A percentile compares a stretch with the other conserved stretches of the same genome.
phyloP scores from a whole-genome alignment of 495 filamentous ascomycete genomes.

The Penicillium angulare region DNA sequence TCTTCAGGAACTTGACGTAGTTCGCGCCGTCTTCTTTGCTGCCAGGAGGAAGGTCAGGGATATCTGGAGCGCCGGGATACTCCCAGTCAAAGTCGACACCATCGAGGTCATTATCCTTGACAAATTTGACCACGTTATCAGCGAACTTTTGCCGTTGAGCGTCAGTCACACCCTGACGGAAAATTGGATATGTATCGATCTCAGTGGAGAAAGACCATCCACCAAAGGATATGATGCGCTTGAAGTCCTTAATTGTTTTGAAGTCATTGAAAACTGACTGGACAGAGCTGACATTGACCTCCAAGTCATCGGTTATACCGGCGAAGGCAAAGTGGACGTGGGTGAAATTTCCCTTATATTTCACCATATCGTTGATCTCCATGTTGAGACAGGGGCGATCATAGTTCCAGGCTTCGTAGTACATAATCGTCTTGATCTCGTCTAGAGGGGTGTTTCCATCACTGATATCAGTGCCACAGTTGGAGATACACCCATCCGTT shows the following conservation, averaged over 20 bases:
- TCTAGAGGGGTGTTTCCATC: slow-evolving; percentile 7
- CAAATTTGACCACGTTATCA: slow-evolving; percentile 30
- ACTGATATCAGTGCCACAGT: slow-evolving; percentile 44
- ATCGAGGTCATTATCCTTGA: slow-evolving; percentile 26
- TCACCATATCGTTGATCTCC: too few relatives aligned
- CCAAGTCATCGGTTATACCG: too few relatives aligned
- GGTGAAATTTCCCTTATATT: too few relatives aligned
- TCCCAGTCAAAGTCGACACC: slow-evolving; percentile 26
- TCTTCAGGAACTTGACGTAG: slow-evolving; percentile 28
- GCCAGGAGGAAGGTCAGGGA: slow-evolving; percentile 34
- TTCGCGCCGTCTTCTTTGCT: slow-evolving; percentile 24
- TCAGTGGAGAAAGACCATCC: slow-evolving; percentile 31
- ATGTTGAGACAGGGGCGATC: slow-evolving; percentile 17
- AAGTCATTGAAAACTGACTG: too few relatives aligned
- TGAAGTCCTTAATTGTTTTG: slow-evolving; percentile 10
- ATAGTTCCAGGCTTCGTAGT: slow-evolving; percentile 13
- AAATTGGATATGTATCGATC: slow-evolving; percentile 26
- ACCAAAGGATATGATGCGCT: slow-evolving; percentile 43
- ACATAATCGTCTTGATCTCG: slow-evolving; percentile 5
- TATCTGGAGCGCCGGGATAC: slow-evolving; percentile 39
- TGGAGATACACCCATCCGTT: slow-evolving; percentile 43
- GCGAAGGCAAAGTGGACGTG: too few relatives aligned
- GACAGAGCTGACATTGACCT: too few relatives aligned
- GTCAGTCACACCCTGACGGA: slow-evolving; percentile 28
- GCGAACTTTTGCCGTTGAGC: slow-evolving; percentile 27